Evolutionary conservation across 2,329 filamentous ascomycete genomes (phyloP).

Genomic region (Phialophora macrospora): DNA sequence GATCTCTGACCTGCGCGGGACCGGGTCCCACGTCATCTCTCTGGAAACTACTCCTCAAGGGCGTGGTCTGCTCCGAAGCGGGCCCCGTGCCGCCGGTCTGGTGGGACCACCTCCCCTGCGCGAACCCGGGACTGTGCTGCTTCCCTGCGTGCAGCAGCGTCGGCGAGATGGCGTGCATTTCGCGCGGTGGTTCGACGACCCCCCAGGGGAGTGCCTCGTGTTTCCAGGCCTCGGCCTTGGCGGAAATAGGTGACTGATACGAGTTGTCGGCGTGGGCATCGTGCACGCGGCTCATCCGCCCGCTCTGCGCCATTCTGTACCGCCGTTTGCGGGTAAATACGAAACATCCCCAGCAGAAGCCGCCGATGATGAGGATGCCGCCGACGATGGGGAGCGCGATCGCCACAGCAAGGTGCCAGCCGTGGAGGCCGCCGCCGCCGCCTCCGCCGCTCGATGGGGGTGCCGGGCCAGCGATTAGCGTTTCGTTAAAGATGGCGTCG

Average conservation of each 20-base stretch:
- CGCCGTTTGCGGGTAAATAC: slow-evolving; percentile 51
- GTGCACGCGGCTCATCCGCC: slow-evolving; percentile 37
- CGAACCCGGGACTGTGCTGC: slow-evolving; percentile 35
- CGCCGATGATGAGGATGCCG: slow-evolving; percentile 47
- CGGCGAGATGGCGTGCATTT: slow-evolving; percentile 37
- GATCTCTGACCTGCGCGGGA: slow-evolving; percentile 33
- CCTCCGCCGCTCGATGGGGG: slow-evolving; percentile 34
- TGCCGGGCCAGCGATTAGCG: slow-evolving; percentile 40
- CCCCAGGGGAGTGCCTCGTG: slow-evolving; percentile 23
- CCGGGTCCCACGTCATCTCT: slow-evolving; percentile 37
- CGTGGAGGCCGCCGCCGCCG: slow-evolving; percentile 35
- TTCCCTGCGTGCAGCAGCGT: slow-evolving; percentile 27
- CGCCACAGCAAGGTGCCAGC: slow-evolving; percentile 46
- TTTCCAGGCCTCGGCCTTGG: slow-evolving; percentile 26
- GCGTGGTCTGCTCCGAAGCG: slow-evolving; percentile 32
- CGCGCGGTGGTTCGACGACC: slow-evolving; percentile 28
- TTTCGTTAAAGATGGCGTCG: slow-evolving; percentile 49
- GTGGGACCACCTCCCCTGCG: slow-evolving; percentile 33
- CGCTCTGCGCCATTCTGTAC: slow-evolving; percentile 42
- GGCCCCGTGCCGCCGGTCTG: slow-evolving; percentile 14
- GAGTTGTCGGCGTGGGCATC: slow-evolving; percentile 31
- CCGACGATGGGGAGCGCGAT: slow-evolving; percentile 52
- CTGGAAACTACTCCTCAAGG: slow-evolving; percentile 36
- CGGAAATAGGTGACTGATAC: slow-evolving; percentile 32
- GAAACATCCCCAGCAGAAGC: slow-evolving; percentile 47